Evolutionary conservation across 2,329 filamentous ascomycete genomes (phyloP), one percentile per base, ranked within the genome.

Genomic region (Fusarium sp.): DNA sequence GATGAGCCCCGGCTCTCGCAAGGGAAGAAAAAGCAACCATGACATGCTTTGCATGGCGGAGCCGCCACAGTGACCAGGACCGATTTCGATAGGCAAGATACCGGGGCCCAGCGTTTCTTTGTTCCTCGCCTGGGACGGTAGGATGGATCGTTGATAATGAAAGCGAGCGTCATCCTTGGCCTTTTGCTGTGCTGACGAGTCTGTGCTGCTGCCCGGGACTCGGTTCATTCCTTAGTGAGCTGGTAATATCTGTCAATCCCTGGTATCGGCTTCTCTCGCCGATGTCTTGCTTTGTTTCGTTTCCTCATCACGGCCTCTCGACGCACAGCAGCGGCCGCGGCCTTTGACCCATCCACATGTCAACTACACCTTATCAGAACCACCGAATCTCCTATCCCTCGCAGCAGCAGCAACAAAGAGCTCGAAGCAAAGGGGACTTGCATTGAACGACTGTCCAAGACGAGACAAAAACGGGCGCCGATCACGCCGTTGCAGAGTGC

Each of bases 401-500:
- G 47, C 47, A 52, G 47, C 50, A 71, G 40, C 45, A 63, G 31
- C 36, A 59, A 67, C 45, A 64, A 71, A 74, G 63, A 68, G 67
- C 62, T 68, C 54, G 59, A 63, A 35, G 40, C 31, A 60, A 71
- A 63, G 69, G 57, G 58, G 52, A 74, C 61, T 63, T 57, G 33
- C 47, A 54, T 59, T 67, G 61, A 70, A 64, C 62, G 60, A 45
- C 27, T 52, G 22, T 25, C 29, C 27, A 45, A 40, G 29, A 29
- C 31, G 59, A 68, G 36, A 45, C 59, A 71, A 63, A 56, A 74
- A 65, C 60, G 58, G 57, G 74, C 58, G 70, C 68, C 57, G 72
- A 78, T 74, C 75, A 74, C 70, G 70, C 76, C 74, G 76, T 78
- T 78, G 67, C 66, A 73, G 65, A 74, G 69, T 61, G 56, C 62